phyloP scores from a whole-genome alignment of 176 grass and related monocot species.

The Carex parvula region DNA sequence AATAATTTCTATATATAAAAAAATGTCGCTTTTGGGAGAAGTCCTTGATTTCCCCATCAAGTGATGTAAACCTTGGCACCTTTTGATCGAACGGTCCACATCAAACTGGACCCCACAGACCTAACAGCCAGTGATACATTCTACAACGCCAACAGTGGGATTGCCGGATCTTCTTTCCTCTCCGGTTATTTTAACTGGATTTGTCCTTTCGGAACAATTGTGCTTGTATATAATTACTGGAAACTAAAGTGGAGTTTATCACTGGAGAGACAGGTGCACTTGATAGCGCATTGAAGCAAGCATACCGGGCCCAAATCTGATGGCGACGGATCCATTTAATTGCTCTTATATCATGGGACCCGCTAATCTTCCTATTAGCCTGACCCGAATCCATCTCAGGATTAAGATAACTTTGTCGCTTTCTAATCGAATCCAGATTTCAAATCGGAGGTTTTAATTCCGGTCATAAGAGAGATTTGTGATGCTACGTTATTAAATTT shows the following conservation, averaged over 20 bases:
- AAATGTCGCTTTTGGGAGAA: neutral
- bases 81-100: slow-evolving; percentile 34
- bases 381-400: slow-evolving; percentile 18
- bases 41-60: neutral
- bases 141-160: slow-evolving; percentile 3
- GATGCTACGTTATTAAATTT: neutral
- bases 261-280: neutral
- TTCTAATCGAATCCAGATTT: slow-evolving; percentile 5
- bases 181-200: neutral
- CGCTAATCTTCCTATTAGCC: slow-evolving; percentile 18
- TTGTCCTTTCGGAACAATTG: neutral
- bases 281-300: neutral
- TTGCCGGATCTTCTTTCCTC: neutral
- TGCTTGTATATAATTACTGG: neutral
- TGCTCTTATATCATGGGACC: slow-evolving; percentile 9
- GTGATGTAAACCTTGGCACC: slow-evolving; percentile 12
- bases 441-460: neutral
- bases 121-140: slow-evolving; percentile 26
- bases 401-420: slow-evolving; percentile 23
- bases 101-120: slow-evolving; percentile 26
- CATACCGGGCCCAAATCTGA: slow-evolving; percentile 18
- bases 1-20: too few relatives aligned
- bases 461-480: neutral
- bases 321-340: slow-evolving; percentile 26
- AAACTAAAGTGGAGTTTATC: neutral